Conservation (phyloP, 1,139 yeast species). For the Lodderomyces metapsilosis region DNA sequence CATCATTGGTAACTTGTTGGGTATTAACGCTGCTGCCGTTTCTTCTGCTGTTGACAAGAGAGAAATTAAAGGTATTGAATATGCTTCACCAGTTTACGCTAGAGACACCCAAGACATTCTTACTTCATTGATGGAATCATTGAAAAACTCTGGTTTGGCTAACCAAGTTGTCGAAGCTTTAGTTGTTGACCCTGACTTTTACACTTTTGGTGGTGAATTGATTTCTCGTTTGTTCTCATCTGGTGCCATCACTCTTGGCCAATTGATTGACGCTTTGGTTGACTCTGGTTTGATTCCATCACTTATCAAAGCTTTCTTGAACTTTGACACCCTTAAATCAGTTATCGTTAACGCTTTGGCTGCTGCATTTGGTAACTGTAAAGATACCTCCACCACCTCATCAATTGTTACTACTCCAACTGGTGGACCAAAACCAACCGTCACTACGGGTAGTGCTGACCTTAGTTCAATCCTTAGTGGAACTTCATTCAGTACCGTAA, state of each 20-base stretch:
- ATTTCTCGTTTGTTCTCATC: conserved; percentile 30
- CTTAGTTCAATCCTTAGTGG: conserved; percentile 20
- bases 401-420: conserved; percentile 18
- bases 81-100: conserved; percentile 8
- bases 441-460: conserved; percentile 8
- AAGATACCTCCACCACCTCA: conserved; percentile 27
- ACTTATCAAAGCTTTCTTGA: conserved; percentile 40
- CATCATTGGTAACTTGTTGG: conserved; percentile 24
- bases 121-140: conserved; percentile 44
- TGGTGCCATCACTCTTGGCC: conserved; percentile 29
- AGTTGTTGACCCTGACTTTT: conserved; percentile 40
- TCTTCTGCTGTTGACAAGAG: conserved; percentile 13
- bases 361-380: conserved; percentile 46
- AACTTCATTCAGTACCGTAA: conserved; percentile 18
- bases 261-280: conserved; percentile 29
- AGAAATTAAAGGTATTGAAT: conserved; percentile 9
- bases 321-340: conserved; percentile 38
- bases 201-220: conserved; percentile 41
- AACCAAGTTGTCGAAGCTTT: conserved; percentile 39
- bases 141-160: conserved; percentile 47
- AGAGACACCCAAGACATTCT: conserved; percentile 23
- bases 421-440: conserved; percentile 15
- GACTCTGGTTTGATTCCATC: conserved; percentile 42
- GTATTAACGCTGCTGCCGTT: conserved; percentile 23
- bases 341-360: conserved; percentile 46